These are phyloP conservation scores for Trichophyton verrucosum DNA, from an alignment of 2,329 filamentous ascomycete species.

Conservation along the genomic window DNA sequence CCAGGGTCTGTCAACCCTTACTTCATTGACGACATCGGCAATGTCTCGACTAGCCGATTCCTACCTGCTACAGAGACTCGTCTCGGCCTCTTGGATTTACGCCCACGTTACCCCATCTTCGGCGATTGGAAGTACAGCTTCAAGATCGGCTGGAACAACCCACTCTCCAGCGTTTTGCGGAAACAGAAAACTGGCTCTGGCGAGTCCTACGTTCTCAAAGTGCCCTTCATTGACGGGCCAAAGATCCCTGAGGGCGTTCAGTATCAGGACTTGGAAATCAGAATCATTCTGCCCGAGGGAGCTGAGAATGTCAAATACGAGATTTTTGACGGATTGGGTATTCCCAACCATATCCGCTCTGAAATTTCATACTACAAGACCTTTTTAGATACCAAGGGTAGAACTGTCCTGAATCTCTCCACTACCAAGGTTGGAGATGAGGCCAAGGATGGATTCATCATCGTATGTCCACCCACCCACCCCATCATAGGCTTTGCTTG, in stretches of 20 bases:
- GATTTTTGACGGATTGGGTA: constrained; percentile 67
- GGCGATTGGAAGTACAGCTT: constrained; percentile 98
- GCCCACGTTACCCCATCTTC: constrained; percentile 91
- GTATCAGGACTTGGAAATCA: constrained; percentile 68
- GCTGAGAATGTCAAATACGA: constrained; percentile 52
- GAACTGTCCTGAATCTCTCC: constrained; percentile 67
- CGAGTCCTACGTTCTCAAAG: constrained; percentile 70
- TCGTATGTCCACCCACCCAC: constrained; percentile 38
- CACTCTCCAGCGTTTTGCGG: constrained; percentile 65
- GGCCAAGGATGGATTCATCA: constrained; percentile 65
- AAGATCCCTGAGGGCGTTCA: constrained; percentile 74
- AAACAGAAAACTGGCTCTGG: constrained; percentile 43
- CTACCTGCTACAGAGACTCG: constrained; percentile 46
- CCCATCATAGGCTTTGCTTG: neutral
- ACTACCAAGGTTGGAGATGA: constrained; percentile 86
- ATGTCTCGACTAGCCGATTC: constrained; percentile 89
- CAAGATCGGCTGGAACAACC: constrained; percentile 87
- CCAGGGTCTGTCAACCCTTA: constrained; percentile 76
- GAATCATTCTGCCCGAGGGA: constrained; percentile 81
- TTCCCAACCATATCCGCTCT: constrained; percentile 42
- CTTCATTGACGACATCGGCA: constrained; percentile 92
- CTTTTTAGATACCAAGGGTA: constrained; percentile 85
- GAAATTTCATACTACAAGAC: constrained; percentile 61
- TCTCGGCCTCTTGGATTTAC: constrained; percentile 75
- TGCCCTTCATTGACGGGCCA: constrained; percentile 87